Evolutionary conservation across 352 stramenopile species (phyloP).

Genomic region (Pythium oligandrum): DNA sequence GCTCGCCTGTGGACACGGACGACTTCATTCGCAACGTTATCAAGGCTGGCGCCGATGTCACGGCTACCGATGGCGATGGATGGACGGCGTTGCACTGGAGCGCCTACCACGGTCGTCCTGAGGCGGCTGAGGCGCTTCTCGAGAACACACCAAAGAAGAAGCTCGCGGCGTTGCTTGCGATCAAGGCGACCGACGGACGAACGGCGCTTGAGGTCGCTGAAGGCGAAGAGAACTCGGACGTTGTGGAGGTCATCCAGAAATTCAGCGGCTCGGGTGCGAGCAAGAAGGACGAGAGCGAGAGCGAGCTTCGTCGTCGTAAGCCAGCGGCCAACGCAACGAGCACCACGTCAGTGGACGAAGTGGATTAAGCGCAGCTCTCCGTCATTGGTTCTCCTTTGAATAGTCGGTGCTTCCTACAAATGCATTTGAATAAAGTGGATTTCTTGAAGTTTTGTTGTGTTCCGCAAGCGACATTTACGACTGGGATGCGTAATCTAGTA

Average conservation of each 20-base stretch:
- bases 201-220: slow-evolving; percentile 62
- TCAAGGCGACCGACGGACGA: slow-evolving; percentile 57
- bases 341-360: slow-evolving; percentile 55
- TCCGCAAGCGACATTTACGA: too few relatives aligned
- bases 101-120: slow-evolving; percentile 72
- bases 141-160: slow-evolving; percentile 29
- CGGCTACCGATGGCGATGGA: slow-evolving; percentile 66
- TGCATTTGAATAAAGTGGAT: too few relatives aligned
- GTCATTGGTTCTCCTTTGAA: too few relatives aligned
- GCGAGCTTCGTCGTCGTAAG: slow-evolving; percentile 59
- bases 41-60: slow-evolving; percentile 46
- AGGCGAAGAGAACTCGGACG: slow-evolving; percentile 65
- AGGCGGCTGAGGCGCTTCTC: slow-evolving; percentile 60
- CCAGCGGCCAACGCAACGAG: slow-evolving; percentile 3
- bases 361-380: slow-evolving; percentile 40
- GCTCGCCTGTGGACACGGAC: slow-evolving; percentile 74
- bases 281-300: slow-evolving; percentile 10
- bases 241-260: slow-evolving; percentile 53
- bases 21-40: slow-evolving; percentile 73
- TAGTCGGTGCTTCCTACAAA: too few relatives aligned
- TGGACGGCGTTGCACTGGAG: slow-evolving; percentile 84
- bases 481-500: too few relatives aligned
- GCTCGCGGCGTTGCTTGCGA: slow-evolving; percentile 34
- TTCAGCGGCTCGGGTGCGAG: slow-evolving; percentile 18
- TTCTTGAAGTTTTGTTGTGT: too few relatives aligned